Percentiles rank a stretch among this genome's conserved stretches.
Evolutionary conservation across 768 basidiomycete species (phyloP).

Genomic region (Phlebiopsis gigantea): DNA sequence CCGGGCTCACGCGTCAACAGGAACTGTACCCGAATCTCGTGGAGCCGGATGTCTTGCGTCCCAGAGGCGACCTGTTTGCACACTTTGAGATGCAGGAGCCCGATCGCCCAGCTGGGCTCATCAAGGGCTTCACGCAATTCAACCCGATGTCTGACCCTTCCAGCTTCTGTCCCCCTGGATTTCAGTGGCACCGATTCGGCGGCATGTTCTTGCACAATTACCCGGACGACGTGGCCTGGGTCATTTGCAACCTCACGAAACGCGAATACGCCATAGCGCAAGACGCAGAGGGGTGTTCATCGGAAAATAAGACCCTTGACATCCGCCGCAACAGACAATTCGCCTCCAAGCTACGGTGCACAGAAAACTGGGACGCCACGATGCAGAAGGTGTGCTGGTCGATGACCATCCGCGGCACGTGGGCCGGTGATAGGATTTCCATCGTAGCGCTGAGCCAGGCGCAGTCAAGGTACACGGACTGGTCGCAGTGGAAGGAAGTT

Average conservation of each 20-base stretch:
- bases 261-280: conserved; percentile 6
- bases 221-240: neutral
- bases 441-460: neutral
- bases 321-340: neutral
- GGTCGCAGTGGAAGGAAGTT: neutral
- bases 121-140: too few species aligned
- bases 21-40: too few species aligned
- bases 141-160: too few species aligned
- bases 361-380: neutral
- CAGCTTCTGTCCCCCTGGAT: too few species aligned
- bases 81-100: too few species aligned
- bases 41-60: too few species aligned
- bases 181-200: neutral
- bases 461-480: neutral
- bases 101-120: too few species aligned
- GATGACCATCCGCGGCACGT: neutral
- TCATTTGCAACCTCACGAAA: conserved; percentile 1
- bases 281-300: neutral
- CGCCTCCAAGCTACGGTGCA: neutral
- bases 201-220: neutral
- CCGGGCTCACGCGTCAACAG: too few species aligned
- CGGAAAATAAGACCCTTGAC: neutral
- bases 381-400: neutral
- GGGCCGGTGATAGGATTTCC: neutral
- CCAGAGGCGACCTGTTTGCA: too few species aligned